These are phyloP conservation scores for Venturia asperata DNA, from an alignment of 2,329 filamentous ascomycete species.

Conservation along the genomic window DNA sequence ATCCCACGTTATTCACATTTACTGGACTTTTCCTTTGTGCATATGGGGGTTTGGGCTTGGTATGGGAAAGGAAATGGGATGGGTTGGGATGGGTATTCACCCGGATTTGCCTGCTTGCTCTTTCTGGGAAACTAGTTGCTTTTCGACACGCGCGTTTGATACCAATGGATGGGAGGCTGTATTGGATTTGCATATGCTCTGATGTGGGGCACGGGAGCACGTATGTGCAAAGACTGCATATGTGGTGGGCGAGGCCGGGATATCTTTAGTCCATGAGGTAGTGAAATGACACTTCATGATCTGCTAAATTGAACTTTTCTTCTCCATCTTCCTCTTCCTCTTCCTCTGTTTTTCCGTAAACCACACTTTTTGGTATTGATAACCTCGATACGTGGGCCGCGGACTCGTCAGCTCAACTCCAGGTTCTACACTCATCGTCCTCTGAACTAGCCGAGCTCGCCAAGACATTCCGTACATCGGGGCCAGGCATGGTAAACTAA, in stretches of 20 bases:
- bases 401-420: too few relatives aligned
- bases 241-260: not conserved
- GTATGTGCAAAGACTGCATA: not conserved
- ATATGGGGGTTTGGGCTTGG: not conserved
- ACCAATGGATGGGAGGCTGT: constrained; percentile 10
- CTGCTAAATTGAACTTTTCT: not conserved
- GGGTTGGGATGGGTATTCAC: not conserved
- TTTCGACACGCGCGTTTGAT: constrained; percentile 7
- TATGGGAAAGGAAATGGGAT: not conserved
- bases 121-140: not conserved
- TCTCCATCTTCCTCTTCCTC: not conserved
- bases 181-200: constrained; percentile 5
- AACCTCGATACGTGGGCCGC: too few relatives aligned
- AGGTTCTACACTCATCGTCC: too few relatives aligned
- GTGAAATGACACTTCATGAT: not conserved
- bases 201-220: not conserved
- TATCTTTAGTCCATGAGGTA: not conserved
- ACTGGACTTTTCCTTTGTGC: not conserved
- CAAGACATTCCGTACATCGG: too few relatives aligned
- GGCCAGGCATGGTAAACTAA: too few relatives aligned
- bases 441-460: too few relatives aligned
- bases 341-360: too few relatives aligned
- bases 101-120: not conserved
- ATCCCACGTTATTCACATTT: not conserved
- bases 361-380: too few relatives aligned